Percentiles rank a stretch among this genome's conserved stretches.
Evolutionary conservation across 345 rosid species (phyloP).

Genomic region (Punica granatum): DNA sequence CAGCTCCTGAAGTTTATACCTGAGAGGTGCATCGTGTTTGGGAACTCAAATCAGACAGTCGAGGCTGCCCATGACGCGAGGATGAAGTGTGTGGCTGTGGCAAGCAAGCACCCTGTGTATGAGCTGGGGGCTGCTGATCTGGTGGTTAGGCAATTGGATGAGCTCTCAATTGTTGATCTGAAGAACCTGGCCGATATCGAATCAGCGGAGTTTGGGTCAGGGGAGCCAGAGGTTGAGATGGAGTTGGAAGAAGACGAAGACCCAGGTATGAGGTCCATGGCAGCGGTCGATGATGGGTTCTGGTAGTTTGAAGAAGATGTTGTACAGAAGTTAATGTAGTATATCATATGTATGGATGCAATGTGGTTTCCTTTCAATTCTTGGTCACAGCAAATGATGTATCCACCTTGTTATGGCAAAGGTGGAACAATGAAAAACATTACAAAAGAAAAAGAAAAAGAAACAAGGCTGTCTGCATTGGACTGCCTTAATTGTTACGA

Average conservation of each 20-base stretch:
- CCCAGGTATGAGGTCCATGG: conserved; percentile 22
- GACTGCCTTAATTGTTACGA: conserved; percentile 22
- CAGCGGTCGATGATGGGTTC: conserved; percentile 62
- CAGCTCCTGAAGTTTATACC: conserved; percentile 84
- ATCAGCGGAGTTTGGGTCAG: conserved; percentile 48
- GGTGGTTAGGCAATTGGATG: conserved; percentile 71
- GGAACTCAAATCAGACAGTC: conserved; percentile 81
- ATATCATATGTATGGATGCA: not conserved
- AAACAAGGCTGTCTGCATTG: conserved; percentile 30
- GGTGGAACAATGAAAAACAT: conserved; percentile 12
- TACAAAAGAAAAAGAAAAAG: not conserved
- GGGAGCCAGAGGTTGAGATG: conserved; percentile 58
- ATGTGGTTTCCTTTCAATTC: conserved; percentile 19
- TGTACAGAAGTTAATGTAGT: not conserved
- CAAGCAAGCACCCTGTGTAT: conserved; percentile 83
- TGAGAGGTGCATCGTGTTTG: conserved; percentile 92
- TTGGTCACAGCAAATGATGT: conserved; percentile 1
- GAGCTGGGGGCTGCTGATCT: conserved; percentile 94
- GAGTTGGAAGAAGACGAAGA: conserved; percentile 55
- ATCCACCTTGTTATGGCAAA: conserved; percentile 7
- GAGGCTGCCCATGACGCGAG: conserved; percentile 92
- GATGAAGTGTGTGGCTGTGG: conserved; percentile 98
- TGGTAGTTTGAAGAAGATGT: conserved; percentile 29
- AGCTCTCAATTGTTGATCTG: conserved; percentile 83
- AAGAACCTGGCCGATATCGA: conserved; percentile 85